phyloP scores from a whole-genome alignment of 2,329 filamentous ascomycete genomes.

The Beauveria caledonica region DNA sequence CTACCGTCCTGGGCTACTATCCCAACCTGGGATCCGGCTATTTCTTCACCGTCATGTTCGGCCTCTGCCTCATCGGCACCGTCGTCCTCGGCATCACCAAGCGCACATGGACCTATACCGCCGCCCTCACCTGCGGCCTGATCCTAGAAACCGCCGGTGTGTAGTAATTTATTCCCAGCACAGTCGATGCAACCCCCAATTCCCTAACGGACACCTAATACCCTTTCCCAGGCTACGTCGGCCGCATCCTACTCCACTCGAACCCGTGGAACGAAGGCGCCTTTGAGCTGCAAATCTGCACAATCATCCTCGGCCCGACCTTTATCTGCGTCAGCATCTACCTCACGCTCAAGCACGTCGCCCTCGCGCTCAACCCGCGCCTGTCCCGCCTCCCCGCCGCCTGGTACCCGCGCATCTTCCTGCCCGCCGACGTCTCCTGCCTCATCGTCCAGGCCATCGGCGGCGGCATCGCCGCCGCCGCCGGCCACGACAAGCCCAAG shows the following conservation, averaged over 20 bases:
- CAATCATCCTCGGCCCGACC: conserved; percentile 51
- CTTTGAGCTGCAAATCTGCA: conserved; percentile 52
- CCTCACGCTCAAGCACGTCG: conserved; percentile 54
- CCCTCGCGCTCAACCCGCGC: conserved; percentile 37
- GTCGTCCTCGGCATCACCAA: conserved; percentile 37
- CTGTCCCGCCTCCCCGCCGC: conserved; percentile 43
- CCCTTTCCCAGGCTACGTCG: conserved; percentile 39
- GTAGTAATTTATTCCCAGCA: neutral
- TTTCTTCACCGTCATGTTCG: conserved; percentile 45
- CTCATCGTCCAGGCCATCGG: conserved; percentile 52
- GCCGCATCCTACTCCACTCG: conserved; percentile 39
- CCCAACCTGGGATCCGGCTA: conserved; percentile 48
- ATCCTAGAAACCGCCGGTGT: conserved; percentile 43
- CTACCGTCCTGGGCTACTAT: conserved; percentile 47
- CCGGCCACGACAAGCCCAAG: conserved; percentile 28
- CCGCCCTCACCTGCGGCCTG: conserved; percentile 40
- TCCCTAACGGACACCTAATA: neutral
- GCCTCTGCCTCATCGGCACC: conserved; percentile 32
- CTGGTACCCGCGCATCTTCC: conserved; percentile 49
- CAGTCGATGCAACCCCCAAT: too few relatives aligned
- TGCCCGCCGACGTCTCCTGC: conserved; percentile 50
- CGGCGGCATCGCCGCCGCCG: conserved; percentile 45
- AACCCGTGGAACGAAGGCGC: conserved; percentile 47
- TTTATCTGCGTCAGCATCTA: conserved; percentile 56
- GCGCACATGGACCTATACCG: conserved; percentile 47